Base-by-base conservation (phyloP, 1,284 basidiomycete species). In the Papiliotrema laurentii region DNA sequence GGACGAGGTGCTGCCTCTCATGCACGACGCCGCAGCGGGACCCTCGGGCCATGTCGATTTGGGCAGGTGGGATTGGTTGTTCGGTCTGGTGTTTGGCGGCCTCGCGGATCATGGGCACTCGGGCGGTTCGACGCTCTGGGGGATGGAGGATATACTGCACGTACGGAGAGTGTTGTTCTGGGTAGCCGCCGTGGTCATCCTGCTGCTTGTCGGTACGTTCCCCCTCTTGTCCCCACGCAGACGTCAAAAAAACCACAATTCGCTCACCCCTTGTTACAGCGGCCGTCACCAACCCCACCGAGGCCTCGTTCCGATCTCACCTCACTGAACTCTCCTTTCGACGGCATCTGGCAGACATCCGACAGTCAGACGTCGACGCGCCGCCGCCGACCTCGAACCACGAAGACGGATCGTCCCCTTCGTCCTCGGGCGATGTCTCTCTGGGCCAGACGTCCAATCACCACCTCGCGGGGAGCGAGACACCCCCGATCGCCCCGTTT, bases 251-350 rank as follows among this genome's bases (percentile, higher is more conserved):
- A n/a, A n/a, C n/a, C n/a, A n/a, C n/a, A n/a, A n/a, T n/a, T n/a
- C n/a, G n/a, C n/a, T n/a, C n/a, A n/a, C n/a, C 34, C 26, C 13
- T 38, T 54, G 39, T 22, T 11, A 1, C 70, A 94, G 93, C 92
- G 40, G 92, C 92, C 77, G 81, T 91, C 70, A 89, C 90, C 35
- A 96, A 94, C 70, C 93, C 93, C 16, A 84, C 85, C 49, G 91
- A 97, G 74, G 82, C 83, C 39, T 91, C 89, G 3, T 97, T 97
- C 75, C 83, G 90, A 49, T 81, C 89, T 14, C 93, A 91, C 75
- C 85, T 97, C 63, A 97, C 92, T 28, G 91, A 96, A 69, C 86
- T 90, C 66, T 91, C 91, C 33, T 96, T 97, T 69, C 87, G 91
- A 45, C 86, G 89, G 53, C 91, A 97, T 69, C 81, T 97, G 50